Evolutionary conservation across 2,329 filamentous ascomycete species (phyloP).

Genomic region (Alternaria burnsii): DNA sequence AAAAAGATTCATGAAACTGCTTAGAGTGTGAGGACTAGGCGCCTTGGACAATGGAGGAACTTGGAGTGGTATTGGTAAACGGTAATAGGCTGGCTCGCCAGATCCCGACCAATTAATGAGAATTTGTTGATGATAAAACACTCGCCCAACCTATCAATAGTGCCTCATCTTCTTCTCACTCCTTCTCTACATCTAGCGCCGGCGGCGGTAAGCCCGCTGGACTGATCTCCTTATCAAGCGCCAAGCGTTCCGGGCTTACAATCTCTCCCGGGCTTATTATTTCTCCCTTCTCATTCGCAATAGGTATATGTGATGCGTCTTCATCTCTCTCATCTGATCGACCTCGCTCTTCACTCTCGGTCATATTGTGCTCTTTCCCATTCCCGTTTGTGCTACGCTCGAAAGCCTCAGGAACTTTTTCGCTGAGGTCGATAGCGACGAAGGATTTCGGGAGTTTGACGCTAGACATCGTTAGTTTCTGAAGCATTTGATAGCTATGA

Average conservation of each 20-base stretch:
- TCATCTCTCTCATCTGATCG: constrained; percentile 29
- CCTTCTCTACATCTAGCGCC: constrained; percentile 17
- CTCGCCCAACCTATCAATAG: neutral
- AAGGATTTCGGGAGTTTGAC: constrained; percentile 62
- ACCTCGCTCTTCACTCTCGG: constrained; percentile 26
- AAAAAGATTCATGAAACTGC: neutral
- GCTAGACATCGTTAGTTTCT: constrained; percentile 29
- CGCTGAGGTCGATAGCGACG: constrained; percentile 60
- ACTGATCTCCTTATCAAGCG: constrained; percentile 12
- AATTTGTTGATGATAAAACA: neutral
- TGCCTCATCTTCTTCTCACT: neutral
- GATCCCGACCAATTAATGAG: neutral
- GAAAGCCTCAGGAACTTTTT: constrained; percentile 59
- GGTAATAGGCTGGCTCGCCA: neutral
- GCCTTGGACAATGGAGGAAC: neutral
- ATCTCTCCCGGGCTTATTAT: constrained; percentile 5
- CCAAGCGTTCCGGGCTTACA: neutral
- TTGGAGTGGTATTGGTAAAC: neutral
- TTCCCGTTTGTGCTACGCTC: constrained; percentile 28
- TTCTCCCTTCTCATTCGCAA: constrained; percentile 13
- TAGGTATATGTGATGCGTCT: constrained; percentile 12
- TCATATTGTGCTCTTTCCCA: constrained; percentile 31
- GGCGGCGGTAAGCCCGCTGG: constrained; percentile 18
- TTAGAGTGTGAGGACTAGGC: neutral
- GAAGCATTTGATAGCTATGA: neutral